A percentile compares a stretch with the other conserved stretches of the same genome.
Evolutionary conservation across 176 grass and related monocot genomes (phyloP).

Genomic region (Chloris gayana): DNA sequence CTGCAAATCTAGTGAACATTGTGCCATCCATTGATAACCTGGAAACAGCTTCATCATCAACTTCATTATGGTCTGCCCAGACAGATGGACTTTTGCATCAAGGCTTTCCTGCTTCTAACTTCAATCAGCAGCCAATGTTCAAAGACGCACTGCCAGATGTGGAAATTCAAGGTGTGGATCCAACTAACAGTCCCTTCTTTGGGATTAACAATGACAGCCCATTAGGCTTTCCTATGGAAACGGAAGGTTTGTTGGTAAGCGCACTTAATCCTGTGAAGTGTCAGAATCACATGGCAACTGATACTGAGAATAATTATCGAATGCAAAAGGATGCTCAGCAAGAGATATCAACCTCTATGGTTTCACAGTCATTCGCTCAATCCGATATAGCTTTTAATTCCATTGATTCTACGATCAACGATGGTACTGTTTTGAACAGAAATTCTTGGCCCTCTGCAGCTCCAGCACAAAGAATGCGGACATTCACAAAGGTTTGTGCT

Average conservation of each 20-base stretch:
- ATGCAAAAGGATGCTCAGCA: constrained; percentile 79
- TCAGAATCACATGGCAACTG: constrained; percentile 66
- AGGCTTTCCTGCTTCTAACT: constrained; percentile 59
- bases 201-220: constrained; percentile 72
- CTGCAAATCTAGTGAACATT: constrained; percentile 69
- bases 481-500: constrained; percentile 88
- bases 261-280: constrained; percentile 69
- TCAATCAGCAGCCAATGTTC: constrained; percentile 70
- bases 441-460: constrained; percentile 68
- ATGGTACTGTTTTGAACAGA: constrained; percentile 77
- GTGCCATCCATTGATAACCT: constrained; percentile 67
- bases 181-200: constrained; percentile 76
- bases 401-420: constrained; percentile 91
- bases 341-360: constrained; percentile 96
- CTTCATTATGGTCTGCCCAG: constrained; percentile 80
- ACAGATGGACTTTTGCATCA: constrained; percentile 79
- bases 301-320: constrained; percentile 67
- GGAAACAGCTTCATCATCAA: constrained; percentile 90
- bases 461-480: constrained; percentile 74
- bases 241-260: constrained; percentile 76
- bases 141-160: constrained; percentile 66
- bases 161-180: constrained; percentile 73
- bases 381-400: constrained; percentile 95
- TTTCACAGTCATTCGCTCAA: constrained; percentile 96
- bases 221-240: constrained; percentile 66